Conservation (phyloP, 1,284 basidiomycete genomes). For the Ganoderma boninense region DNA sequence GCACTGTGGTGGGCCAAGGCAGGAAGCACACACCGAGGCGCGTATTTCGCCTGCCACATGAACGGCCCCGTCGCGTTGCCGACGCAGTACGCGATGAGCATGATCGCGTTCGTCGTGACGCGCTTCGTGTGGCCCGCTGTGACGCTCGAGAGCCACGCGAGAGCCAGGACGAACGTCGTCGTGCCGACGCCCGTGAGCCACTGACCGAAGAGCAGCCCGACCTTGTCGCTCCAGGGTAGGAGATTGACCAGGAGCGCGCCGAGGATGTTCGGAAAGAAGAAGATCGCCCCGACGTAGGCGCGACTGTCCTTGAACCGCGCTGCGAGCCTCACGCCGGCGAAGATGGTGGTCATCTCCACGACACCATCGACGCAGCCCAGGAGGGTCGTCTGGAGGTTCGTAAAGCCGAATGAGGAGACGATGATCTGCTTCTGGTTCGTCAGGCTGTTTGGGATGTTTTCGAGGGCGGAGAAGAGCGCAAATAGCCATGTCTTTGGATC, state of each 20-base stretch:
- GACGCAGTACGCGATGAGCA: slow-evolving; percentile 75
- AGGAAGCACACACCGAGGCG: slow-evolving; percentile 59
- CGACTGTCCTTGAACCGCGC: slow-evolving; percentile 63
- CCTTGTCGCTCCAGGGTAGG: slow-evolving; percentile 68
- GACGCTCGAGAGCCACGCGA: slow-evolving; percentile 74
- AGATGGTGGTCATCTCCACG: slow-evolving; percentile 74
- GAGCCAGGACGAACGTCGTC: slow-evolving; percentile 71
- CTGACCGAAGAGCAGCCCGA: slow-evolving; percentile 66
- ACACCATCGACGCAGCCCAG: slow-evolving; percentile 73
- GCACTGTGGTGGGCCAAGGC: background rate
- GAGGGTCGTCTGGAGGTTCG: slow-evolving; percentile 69
- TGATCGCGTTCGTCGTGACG: slow-evolving; percentile 71
- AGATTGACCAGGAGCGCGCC: slow-evolving; percentile 70
- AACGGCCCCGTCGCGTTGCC: slow-evolving; percentile 76
- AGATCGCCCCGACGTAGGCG: slow-evolving; percentile 67
- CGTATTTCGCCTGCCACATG: slow-evolving; percentile 76
- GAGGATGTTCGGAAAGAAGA: slow-evolving; percentile 69
- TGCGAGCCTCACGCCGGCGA: slow-evolving; percentile 65
- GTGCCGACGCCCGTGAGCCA: slow-evolving; percentile 77
- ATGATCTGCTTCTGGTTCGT: slow-evolving; percentile 78
- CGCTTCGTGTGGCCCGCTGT: slow-evolving; percentile 82
- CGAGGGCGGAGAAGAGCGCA: slow-evolving; percentile 67
- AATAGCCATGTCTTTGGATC: slow-evolving; percentile 81
- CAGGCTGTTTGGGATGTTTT: slow-evolving; percentile 75
- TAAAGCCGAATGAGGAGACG: slow-evolving; percentile 74